Evolutionary conservation across 129 eudicot species (phyloP), one percentile per base, ranked within the genome.

Genomic region (Lactuca sativa): DNA sequence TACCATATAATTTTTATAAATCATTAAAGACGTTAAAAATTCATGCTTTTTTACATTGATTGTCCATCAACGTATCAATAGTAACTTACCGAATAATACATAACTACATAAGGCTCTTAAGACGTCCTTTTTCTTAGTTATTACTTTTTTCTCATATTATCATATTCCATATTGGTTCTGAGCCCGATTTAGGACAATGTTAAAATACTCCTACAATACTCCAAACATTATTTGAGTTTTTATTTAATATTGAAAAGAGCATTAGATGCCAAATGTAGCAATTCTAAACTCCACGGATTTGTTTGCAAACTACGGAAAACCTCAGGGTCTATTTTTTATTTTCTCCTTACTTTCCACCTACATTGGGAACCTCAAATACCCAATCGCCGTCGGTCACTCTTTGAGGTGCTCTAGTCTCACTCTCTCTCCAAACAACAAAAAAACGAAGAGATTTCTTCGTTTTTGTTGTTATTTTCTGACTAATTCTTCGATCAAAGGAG

Each of bases 351-450:
- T 49, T 56, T 48, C 56, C 15, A 54, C 34, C 63, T 9, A 61
- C 69, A 15, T 54, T 66, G 73, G 72, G 62, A 64, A 38, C 81
- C 75, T 54, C 71, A 72, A 73, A 66, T 66, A 61, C 41, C 67
- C 81, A 69, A 76, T 71, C 82, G 73, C 64, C 9, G 18, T 52
- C 48, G 11, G 60, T n/a, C 56, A 59, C 65, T 38, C 73, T 64
- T 44, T 57, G 5, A 53, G 41, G 9, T 70, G 58, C 61, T 43
- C 54, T 62, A 13, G 69, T 49, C 59, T 70, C 59, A 48, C 60
- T 49, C 75, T 38, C 69, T 66, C 71, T 49, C 62, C 38, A 18
- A 32, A 6, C 52, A 47, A 47, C 5, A 10, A 10, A 44, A 44
- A 44, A 44, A 44, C 13, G 14, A 44, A 10, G 14, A 44, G 4